Conservation (phyloP, 805 yeast species). For the Naumovozyma castellii region DNA sequence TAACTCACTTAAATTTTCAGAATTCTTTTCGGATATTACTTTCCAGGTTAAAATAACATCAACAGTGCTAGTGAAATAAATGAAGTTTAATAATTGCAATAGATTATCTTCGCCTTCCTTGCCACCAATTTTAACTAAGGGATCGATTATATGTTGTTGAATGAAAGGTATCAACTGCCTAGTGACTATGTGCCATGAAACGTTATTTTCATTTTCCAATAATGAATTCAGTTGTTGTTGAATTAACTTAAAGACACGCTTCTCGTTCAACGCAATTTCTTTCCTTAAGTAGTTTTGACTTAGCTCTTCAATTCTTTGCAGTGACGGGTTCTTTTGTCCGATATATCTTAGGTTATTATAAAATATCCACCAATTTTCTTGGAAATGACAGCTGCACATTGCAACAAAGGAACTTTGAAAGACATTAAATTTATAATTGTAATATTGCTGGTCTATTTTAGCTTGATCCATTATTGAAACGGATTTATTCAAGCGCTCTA, state of each 20-base stretch:
- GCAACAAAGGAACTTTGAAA: constrained; percentile 25
- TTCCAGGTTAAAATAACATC: constrained; percentile 21
- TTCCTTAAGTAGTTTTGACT: constrained; percentile 13
- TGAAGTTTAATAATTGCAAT: constrained; percentile 12
- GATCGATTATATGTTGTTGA: constrained; percentile 9
- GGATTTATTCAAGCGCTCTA: constrained; percentile 9
- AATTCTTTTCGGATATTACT: constrained; percentile 27
- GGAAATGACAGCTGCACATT: constrained; percentile 10
- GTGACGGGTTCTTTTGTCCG: constrained; percentile 1
- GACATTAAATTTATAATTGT: constrained; percentile 20
- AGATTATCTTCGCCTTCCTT: constrained; percentile 7
- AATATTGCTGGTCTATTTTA: constrained; percentile 10
- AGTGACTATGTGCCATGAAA: constrained; percentile 16
- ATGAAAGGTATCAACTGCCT: constrained; percentile 19
- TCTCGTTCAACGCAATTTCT: constrained; percentile 13
- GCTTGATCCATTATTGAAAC: constrained; percentile 11
- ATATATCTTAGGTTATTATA: constrained; percentile 19
- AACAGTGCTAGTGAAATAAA: constrained; percentile 17
- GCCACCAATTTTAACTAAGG: constrained; percentile 11
- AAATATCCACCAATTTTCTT: constrained; percentile 23
- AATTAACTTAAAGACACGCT: constrained; percentile 7
- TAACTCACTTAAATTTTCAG: constrained; percentile 24
- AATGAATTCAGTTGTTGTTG: constrained; percentile 16
- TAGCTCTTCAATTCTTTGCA: constrained; percentile 18
- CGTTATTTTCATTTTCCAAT: constrained; percentile 14